Evolutionary conservation across 345 rosid genomes (phyloP), one percentile per base, ranked within the genome.

Genomic region (Clarkia xantiana): DNA sequence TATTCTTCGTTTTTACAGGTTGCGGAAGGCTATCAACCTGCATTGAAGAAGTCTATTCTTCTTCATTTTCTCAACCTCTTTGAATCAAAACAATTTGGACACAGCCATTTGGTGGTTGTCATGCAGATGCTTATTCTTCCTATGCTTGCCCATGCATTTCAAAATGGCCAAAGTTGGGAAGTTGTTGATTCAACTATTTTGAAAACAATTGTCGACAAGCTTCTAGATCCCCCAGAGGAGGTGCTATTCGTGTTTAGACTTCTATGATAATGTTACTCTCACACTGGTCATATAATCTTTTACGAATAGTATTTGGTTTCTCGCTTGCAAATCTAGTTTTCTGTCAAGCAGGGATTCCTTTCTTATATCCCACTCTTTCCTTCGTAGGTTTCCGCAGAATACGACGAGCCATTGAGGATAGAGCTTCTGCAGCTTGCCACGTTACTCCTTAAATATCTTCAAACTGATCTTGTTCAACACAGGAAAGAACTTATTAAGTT

Each of bases 171-270:
- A 70, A 91, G 68, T 18, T 91, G 96, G 98, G 96, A 86, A 36
- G 98, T 86, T 57, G 86, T 91, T 70, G 98, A 91, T 60, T 72
- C 83, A 70, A 59, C 49, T 51, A 91, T 84, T 46, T 74, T 91
- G 62, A 91, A 91, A 65, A 91, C 87, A 39, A 81, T 91, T 56
- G 98, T 86, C 29, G 98, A 91, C 76, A 84, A 89, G 69, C 98
- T 91, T 68, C 96, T 91, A 57, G 98, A 91, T 74, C 98, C 98
- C 62, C 98, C 98, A 16, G 98, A 91, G 71, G 98, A 91, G 94
- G 98, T 91, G 52, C 51, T 58, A 29, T 43, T 39, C 15, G 42
- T 38, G 44, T 3, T 11, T 15, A 14, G 25, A 9, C 16, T 38
- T 50, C 7, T 11, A 15, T 29, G 17, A 5, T 40, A 0, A 36